phyloP scores from a whole-genome alignment of 78 protist genomes.

The Dictyostelium citrinum region DNA sequence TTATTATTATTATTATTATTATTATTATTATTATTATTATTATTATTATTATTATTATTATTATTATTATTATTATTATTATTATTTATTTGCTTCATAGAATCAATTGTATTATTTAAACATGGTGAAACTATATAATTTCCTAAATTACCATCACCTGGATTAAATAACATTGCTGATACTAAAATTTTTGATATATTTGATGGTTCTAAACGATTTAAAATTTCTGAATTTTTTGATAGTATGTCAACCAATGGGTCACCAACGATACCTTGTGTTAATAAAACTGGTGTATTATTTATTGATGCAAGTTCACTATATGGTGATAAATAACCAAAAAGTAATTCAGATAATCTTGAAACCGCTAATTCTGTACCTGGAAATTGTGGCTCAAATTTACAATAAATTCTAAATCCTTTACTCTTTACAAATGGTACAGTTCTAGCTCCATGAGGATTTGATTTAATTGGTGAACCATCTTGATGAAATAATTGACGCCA shows the following conservation, averaged over 20 bases:
- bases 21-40: no score
- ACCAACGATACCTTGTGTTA: neutral
- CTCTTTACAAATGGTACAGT: neutral
- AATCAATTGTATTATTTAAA: neutral
- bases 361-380: neutral
- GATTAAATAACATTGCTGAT: neutral
- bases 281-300: neutral
- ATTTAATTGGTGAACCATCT: neutral
- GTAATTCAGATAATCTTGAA: neutral
- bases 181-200: neutral
- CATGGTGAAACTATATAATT: constrained; percentile 4
- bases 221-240: neutral
- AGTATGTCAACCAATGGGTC: neutral
- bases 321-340: neutral
- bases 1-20: no score
- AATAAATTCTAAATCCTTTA: neutral
- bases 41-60: no score
- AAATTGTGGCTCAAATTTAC: neutral
- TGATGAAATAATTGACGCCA: neutral
- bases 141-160: constrained; percentile 7
- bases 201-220: neutral
- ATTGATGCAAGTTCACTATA: neutral
- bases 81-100: neutral
- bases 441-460: neutral
- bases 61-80: neutral